Evolutionary conservation across 176 grass and related monocot genomes (phyloP), one percentile per base, ranked within the genome.

Genomic region (Chloris gayana): DNA sequence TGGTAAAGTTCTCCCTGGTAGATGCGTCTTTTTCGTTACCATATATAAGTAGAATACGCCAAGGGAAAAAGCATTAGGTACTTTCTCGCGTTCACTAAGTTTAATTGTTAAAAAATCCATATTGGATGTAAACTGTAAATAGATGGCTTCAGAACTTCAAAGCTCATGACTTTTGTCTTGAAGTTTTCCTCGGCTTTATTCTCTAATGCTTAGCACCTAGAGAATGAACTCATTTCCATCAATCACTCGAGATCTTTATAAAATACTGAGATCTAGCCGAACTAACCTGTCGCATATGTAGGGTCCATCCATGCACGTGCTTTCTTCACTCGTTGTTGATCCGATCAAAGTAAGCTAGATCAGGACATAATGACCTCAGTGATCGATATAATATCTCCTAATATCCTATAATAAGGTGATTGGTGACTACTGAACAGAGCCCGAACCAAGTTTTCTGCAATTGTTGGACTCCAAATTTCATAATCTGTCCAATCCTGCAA

Each of bases 281-380:
- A 50, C 26, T 34, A 21, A 46, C 34, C 18, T 21, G 26, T 35
- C 24, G 54, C 41, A 44, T 50, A 50, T 18, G 42, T 80, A 35
- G 76, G 67, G 73, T 11, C 82, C 76, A 78, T 45, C n/a, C 44
- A 58, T 45, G 69, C 69, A 67, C 37, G 84, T 85, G 75, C 59
- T 46, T 54, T 42, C 76, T 79, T 73, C 83, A 57, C 39, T 73
- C 14, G 69, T 65, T 42, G 67, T 79, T 73, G 76, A 85, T 79
- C 7, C 2, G 34, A 73, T 85, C 75, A 79, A 44, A 72, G 1
- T 7, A 22, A 26, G 21, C 21, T 75, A 24, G 1, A 46, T 34
- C 51, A 22, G 25, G 15, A 61, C 21, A 49, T 1, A 49, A 59
- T 59, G 22, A 60, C 24, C 57, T 60, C n/a, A 60, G 10, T 27